Evolutionary conservation across 441 rosid species (phyloP), one percentile per base, ranked within the genome.

Genomic region (Kokia cookei): DNA sequence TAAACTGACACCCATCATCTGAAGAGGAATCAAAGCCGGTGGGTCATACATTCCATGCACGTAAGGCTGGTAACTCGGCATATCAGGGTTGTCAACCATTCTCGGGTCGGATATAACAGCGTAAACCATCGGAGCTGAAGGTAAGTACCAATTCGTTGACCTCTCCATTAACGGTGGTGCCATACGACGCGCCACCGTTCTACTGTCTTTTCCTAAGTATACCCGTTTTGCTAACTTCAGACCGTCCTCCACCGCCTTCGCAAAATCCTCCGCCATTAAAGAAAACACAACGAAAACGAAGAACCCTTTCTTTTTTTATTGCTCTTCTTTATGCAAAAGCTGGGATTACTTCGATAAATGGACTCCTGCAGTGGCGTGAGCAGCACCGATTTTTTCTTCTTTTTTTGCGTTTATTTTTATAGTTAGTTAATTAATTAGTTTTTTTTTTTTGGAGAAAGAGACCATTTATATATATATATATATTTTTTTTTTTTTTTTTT

Each of bases 61-160:
- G 81, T 96, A 90, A 14, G 99, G 99, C 89, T 96, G 99, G 80
- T 96, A 96, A 79, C 98, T 93, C 11, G 99, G 93, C 32, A 96
- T 79, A 64, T 93, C 98, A 7, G 99, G 99, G 75, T 96, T 93
- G 72, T 96, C 99, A 19, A 93, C 99, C 17, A 91, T 84, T 50
- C 84, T 86, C 35, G 99, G 99, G 78, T 96, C 88, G 48, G 82
- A 62, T 53, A 96, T 90, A 29, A 93, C 91, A 1, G 99, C 97
- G 80, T 96, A 96, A 0, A 86, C 89, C 96, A 92, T 91, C 2
- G 98, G 98, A 9, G 97, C 83, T 32, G 86, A 79, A 0, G 98
- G 99, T 6, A 96, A 82, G 75, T 74, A 82, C 29, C 58, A 55
- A 17, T 72, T 82, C 57, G 68, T 13, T 14, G 77, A 65, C 76